Evolutionary conservation across 2,329 filamentous ascomycete genomes (phyloP), one percentile per base, ranked within the genome.

Genomic region (Lasiodiplodia sp.): DNA sequence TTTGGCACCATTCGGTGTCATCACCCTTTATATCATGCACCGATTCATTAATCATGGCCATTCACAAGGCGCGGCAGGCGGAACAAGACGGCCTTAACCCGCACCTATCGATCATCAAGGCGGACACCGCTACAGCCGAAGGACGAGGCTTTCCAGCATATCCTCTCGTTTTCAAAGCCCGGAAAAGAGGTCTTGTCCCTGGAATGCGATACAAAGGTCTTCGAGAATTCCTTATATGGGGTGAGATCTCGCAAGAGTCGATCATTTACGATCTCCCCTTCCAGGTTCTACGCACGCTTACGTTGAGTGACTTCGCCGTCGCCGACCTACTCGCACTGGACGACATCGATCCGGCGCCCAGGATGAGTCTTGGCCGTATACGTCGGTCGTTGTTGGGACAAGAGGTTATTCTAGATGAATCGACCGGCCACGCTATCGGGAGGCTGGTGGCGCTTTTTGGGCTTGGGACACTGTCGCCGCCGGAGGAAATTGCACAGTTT

Each of bases 11-110:
- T 2, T 12, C 21, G 0, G 2, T 51, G 11, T 51, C 49, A 0
- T 66, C 63, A 2, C 63, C 49, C 1, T 66, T 66, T 6, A 47
- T 66, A 8, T 66, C 63, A 3, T 56, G 51, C 16, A 66, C 63
- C 4, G 63, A 66, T 3, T 44, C 34, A 0, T 16, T 66, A 0
- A 52, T 66, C 23, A 55, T 66, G 49, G 63, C 63, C 0, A 21
- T 47, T 2, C 52, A 55, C 23, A 66, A 66, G 11, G 63, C 63
- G 18, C 34, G 49, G 1, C 34, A 21, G 4, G 49, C 49, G 16
- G 63, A 66, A 18, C 16, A 4, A 3, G 23, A 5, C 12, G 63
- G 63, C 23, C 11, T 55, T 7, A 14, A 44, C 10, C 63, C 63
- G 0, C 52, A 66, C 21, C 3, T 66, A 14, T 6, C 63, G 10